Evolutionary conservation across 2,329 filamentous ascomycete species (phyloP), one percentile per base, ranked within the genome.

Genomic region (Leptographium wingfieldii): DNA sequence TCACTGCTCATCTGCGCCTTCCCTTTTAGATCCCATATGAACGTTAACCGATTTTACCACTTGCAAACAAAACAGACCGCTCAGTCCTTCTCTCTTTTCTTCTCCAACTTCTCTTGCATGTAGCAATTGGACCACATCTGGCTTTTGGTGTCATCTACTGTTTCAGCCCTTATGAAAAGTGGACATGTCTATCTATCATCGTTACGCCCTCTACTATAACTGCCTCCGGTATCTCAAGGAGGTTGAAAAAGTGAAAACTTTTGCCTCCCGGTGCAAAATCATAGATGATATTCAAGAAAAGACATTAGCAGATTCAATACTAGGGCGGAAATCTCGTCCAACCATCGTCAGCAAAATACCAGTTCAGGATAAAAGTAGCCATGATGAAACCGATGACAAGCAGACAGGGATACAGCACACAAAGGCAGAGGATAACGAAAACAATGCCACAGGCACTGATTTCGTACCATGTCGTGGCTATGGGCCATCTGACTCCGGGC

Each of bases 181-280:
- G 35, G 35, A 16, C 14, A 63, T 63, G 61, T 63, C 63, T 14
- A 56, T 61, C n/a, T 40, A 59, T 31, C 63, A 57, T 14, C 61
- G 61, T 16, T 62, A 63, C 16, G 60, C 59, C 19, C 2, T 62
- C 3, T 57, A 55, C 10, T 52, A 57, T 38, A 56, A 16, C 46
- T 55, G 57, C 14, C 49, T 22, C 5, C 59, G 56, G 9, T 59
- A 59, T 35, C 56, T 61, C 7, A 14, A 9, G 5, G 49, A 61
- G 5, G 16, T 61, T 19, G 58, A 62, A 3, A 56, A 46, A 10
- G 46, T 61, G 16, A 48, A 38, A 29, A 48, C 56, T 3, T 43
- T 59, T 22, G 52, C 48, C 3, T 52, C 6, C 9, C 1, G 52
- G 22, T 59, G 51, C 31, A 27, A 43, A 5, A 54, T 58, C 11